Base-by-base conservation (phyloP, 805 yeast genomes). In the Sungouiella thailandica region DNA sequence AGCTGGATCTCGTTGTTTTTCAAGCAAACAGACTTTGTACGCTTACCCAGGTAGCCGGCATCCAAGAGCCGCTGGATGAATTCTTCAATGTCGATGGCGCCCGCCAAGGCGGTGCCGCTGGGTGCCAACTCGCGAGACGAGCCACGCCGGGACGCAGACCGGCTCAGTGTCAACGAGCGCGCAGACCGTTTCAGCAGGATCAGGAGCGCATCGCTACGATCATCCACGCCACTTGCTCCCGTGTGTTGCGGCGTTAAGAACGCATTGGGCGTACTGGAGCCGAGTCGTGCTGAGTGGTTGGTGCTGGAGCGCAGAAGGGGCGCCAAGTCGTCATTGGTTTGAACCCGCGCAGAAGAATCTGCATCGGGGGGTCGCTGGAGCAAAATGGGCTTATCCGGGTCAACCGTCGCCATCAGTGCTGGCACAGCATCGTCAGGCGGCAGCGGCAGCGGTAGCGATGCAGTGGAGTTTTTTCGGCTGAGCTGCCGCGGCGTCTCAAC, bases 41-140 rank as follows among this genome's bases (percentile, higher is more conserved):
- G 74, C 57, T 90, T 93, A 6, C 97, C 97, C 9, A 89, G 76
- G 60, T 93, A 93, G 7, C 97, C 99, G 1, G 96, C 96, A 62
- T 93, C 97, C 43, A 93, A 69, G 43, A 93, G 70, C 47, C 95
- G 69, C 63, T 89, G 97, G 40, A 93, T 93, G 31, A 86, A 68
- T 52, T 86, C 94, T 60, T 93, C 98, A 29, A 93, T 72, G 55
- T 89, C 72, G 24, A 65, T 57, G 9, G 8, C 22, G 8, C 22
- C 22, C 7, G 22, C 22, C 19, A 20, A 17, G 20, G 15, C 16
- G 3, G 32, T 23, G 13, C 20, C 16, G 20, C n/a, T 17, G 13
- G n/a, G 12, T 2, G 25, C 16, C 2, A 23, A 10, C 4, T 29
- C 30, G 22, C 30, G 22, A 14, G 13, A 17, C 10, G 30, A 28